These are phyloP conservation scores for Acanthamoeba rhysodes DNA, from an alignment of 208 protist species.

Conservation along the genomic window DNA sequence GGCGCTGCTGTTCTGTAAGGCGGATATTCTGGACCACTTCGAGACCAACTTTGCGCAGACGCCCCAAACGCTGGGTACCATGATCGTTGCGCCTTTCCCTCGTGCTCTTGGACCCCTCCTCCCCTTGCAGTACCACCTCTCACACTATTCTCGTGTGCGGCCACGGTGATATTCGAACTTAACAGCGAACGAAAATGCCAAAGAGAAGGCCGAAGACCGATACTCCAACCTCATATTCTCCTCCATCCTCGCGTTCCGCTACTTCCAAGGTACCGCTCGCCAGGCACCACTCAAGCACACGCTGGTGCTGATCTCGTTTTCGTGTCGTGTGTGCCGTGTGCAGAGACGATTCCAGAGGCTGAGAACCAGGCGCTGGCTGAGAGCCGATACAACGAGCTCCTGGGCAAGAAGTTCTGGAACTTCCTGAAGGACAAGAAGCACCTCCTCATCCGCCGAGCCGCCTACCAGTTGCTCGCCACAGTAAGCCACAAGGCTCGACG, in stretches of 20 bases:
- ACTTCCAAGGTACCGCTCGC: constrained; percentile 23
- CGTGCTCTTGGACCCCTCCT: too few relatives aligned
- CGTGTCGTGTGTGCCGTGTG: neutral
- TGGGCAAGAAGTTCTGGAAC: constrained; percentile 71
- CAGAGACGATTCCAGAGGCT: constrained; percentile 57
- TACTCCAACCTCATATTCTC: constrained; percentile 71
- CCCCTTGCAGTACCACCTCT: neutral
- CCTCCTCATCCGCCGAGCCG: constrained; percentile 54
- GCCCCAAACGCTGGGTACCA: constrained; percentile 39
- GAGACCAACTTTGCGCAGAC: constrained; percentile 65
- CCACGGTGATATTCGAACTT: neutral
- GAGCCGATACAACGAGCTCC: constrained; percentile 36
- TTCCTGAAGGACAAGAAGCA: constrained; percentile 70
- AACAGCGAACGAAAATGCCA: neutral
- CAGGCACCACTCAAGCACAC: neutral
- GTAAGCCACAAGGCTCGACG: neutral
- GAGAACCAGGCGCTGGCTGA: constrained; percentile 56
- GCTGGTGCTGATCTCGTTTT: neutral
- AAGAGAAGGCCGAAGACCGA: constrained; percentile 66
- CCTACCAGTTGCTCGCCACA: constrained; percentile 67
- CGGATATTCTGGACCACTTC: constrained; percentile 50
- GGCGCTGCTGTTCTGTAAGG: constrained; percentile 63
- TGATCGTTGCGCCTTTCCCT: too few relatives aligned
- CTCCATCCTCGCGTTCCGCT: constrained; percentile 66
- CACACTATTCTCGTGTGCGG: neutral